Evolutionary conservation across 225 moss, liverwort and hornwort species (phyloP).

Genomic region (Lunularia cruciata): DNA sequence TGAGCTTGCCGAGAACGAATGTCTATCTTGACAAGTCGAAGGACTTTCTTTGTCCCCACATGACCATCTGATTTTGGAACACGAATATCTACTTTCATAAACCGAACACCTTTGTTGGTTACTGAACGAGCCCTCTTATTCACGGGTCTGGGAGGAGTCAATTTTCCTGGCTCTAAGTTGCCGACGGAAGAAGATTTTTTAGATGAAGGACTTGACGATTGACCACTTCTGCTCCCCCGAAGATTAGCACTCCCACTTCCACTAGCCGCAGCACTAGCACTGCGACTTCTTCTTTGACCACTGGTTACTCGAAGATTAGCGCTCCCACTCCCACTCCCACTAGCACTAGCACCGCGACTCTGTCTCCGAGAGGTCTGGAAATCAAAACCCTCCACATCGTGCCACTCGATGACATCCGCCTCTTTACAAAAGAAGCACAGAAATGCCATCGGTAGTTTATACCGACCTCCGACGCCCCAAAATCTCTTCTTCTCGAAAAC

Average conservation of each 20-base stretch:
- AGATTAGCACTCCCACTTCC: no score
- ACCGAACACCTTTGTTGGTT: slow-evolving; percentile 4
- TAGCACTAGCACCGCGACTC: neutral
- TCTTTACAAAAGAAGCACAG: slow-evolving; percentile 14
- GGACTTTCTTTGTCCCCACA: neutral
- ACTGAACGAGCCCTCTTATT: neutral
- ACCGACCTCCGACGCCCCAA: no score
- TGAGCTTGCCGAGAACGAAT: slow-evolving; percentile 11
- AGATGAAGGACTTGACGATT: slow-evolving; percentile 3
- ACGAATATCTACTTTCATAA: slow-evolving; percentile 17
- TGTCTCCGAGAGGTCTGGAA: neutral
- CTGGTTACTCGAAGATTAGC: neutral
- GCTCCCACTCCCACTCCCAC: neutral
- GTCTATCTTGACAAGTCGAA: slow-evolving; percentile 14
- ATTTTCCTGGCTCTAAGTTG: neutral
- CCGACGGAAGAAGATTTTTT: neutral
- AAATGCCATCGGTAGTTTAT: slow-evolving; percentile 17
- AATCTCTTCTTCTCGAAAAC: no score
- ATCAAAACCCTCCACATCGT: slow-evolving; percentile 11
- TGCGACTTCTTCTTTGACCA: neutral
- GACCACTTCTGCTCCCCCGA: neutral
- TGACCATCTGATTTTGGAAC: neutral
- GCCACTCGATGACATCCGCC: slow-evolving; percentile 16
- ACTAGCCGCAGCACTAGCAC: neutral
- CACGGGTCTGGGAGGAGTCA: neutral